These are phyloP conservation scores for Tulasnella sp. DNA, from an alignment of 768 basidiomycete genomes.

Conservation along the genomic window DNA sequence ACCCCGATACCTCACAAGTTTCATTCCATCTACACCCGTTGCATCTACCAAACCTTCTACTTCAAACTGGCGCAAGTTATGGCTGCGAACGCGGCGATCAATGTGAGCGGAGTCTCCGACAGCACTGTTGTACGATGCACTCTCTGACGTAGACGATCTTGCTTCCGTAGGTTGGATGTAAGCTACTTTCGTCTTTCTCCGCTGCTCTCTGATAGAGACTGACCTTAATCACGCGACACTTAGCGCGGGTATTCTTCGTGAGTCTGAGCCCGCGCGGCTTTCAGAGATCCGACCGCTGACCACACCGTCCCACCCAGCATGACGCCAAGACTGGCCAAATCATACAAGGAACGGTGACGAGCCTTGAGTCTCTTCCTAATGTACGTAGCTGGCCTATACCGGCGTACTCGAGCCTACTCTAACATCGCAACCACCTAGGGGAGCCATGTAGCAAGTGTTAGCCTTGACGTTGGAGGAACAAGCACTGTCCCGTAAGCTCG, in stretches of 20 bases:
- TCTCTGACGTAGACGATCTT: neutral
- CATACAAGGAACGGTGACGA: neutral
- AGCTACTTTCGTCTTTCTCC: neutral
- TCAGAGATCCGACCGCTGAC: neutral
- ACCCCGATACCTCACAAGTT: neutral
- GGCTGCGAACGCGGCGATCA: conserved; percentile 1
- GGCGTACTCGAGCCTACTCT: neutral
- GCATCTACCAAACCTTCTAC: neutral
- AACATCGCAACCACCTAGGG: neutral
- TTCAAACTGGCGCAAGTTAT: neutral
- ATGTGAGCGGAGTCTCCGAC: neutral
- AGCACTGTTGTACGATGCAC: conserved; percentile 7
- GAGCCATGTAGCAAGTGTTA: neutral
- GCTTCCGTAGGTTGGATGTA: neutral
- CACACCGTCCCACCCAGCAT: neutral
- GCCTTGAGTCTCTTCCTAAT: neutral
- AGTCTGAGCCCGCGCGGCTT: neutral
- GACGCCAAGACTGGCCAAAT: conserved; percentile 3
- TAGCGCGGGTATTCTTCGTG: conserved; percentile 14
- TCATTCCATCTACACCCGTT: neutral
- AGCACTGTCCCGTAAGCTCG: neutral
- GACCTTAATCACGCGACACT: neutral
- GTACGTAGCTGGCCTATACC: neutral
- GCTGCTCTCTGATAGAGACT: neutral
- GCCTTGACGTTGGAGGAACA: neutral